These are phyloP conservation scores for Microcyclospora tardicrescens DNA, from an alignment of 2,329 filamentous ascomycete genomes.

Conservation along the genomic window DNA sequence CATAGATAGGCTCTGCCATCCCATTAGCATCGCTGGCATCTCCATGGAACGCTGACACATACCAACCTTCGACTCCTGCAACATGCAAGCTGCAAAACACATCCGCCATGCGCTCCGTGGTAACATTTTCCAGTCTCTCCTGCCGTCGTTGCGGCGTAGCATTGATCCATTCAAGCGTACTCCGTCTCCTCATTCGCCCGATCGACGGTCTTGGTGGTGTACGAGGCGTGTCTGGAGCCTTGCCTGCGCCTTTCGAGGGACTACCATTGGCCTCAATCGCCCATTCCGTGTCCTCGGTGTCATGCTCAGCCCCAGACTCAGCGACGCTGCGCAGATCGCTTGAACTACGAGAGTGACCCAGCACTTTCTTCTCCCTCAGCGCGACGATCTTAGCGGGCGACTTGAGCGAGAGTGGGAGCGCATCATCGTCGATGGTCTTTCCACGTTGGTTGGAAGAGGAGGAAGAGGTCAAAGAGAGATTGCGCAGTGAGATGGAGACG, in stretches of 20 bases:
- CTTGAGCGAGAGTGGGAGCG: conserved; percentile 52
- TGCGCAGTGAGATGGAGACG: conserved; percentile 74
- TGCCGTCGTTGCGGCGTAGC: conserved; percentile 51
- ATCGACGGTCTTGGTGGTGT: conserved; percentile 23
- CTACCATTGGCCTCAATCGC: conserved; percentile 3
- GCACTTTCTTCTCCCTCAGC: conserved; percentile 33
- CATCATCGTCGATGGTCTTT: conserved; percentile 64
- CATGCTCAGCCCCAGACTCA: conserved; percentile 9
- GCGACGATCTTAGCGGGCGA: conserved; percentile 54
- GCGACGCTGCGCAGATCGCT: conserved; percentile 35
- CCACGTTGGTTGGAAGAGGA: conserved; percentile 32
- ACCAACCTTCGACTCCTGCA: conserved; percentile 35
- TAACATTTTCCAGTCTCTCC: conserved; percentile 60
- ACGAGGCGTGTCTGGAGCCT: conserved; percentile 8
- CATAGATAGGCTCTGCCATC: conserved; percentile 61
- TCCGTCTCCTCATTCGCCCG: conserved; percentile 38
- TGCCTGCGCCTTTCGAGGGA: conserved; percentile 14
- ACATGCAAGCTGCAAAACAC: conserved; percentile 79
- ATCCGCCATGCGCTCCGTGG: conserved; percentile 63
- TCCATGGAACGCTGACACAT: background rate
- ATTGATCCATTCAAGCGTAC: conserved; percentile 50
- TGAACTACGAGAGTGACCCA: conserved; percentile 48
- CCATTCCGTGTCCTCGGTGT: conserved; percentile 3
- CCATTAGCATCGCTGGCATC: conserved; percentile 7
- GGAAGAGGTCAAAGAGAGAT: conserved; percentile 55